phyloP scores from a whole-genome alignment of 2,329 filamentous ascomycete genomes.

The Knoxdaviesia proteae region DNA sequence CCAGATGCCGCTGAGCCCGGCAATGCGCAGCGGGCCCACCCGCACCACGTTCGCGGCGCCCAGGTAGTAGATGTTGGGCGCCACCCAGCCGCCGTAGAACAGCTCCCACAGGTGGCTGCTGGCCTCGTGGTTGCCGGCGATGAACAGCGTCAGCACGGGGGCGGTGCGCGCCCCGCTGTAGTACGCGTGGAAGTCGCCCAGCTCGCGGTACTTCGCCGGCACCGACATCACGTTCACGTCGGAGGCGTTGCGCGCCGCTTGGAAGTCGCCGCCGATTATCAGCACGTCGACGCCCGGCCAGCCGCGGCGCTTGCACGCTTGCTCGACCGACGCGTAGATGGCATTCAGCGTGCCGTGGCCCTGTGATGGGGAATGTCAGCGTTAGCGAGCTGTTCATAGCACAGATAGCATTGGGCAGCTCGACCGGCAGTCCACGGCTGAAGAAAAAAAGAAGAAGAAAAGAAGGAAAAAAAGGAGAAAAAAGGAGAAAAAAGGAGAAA shows the following conservation, averaged over 20 bases:
- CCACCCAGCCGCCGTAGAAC: slow-evolving; percentile 92
- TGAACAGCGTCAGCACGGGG: slow-evolving; percentile 79
- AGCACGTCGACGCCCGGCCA: slow-evolving; percentile 68
- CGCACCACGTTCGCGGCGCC: slow-evolving; percentile 79
- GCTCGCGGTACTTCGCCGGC: slow-evolving; percentile 64
- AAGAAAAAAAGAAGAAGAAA: too few species aligned
- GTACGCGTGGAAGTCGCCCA: slow-evolving; percentile 89
- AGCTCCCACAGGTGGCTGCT: slow-evolving; percentile 79
- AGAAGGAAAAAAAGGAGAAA: not conserved
- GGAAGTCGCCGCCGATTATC: slow-evolving; percentile 92
- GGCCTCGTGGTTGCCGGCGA: slow-evolving; percentile 90
- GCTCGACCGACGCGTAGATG: slow-evolving; percentile 64
- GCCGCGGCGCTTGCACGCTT: slow-evolving; percentile 45
- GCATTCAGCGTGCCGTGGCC: slow-evolving; percentile 82
- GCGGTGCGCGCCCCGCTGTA: slow-evolving; percentile 61
- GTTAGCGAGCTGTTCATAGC: not conserved
- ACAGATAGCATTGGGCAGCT: not conserved
- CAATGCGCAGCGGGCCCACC: slow-evolving; percentile 68
- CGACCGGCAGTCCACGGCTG: not conserved
- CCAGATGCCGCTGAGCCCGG: slow-evolving; percentile 85
- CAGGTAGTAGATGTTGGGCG: slow-evolving; percentile 92
- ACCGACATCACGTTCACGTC: slow-evolving; percentile 82
- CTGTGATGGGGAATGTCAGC: slow-evolving; percentile 19
- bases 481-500: not conserved
- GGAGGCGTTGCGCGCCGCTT: slow-evolving; percentile 71